A percentile compares a stretch with the other conserved stretches of the same genome.
phyloP scores from a whole-genome alignment of 2,329 filamentous ascomycete species.

The Fusarium sp. region DNA sequence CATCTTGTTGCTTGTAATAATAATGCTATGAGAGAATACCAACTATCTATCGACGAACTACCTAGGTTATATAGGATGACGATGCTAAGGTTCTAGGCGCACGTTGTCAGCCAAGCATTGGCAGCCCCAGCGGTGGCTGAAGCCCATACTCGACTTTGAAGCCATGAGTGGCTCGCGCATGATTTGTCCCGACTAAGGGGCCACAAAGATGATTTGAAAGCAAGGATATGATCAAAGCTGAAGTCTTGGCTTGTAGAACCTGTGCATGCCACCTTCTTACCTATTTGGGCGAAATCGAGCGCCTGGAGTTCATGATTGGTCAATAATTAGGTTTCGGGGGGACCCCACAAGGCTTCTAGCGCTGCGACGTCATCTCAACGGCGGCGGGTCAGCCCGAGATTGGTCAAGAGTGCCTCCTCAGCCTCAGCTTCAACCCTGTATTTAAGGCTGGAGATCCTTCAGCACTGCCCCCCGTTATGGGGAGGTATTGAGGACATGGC shows the following conservation, averaged over 20 bases:
- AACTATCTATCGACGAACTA: not conserved
- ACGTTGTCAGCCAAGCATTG: not conserved
- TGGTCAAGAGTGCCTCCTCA: not conserved
- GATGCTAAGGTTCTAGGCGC: not conserved
- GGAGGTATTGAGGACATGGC: not conserved
- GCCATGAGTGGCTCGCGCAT: not conserved
- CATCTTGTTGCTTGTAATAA: constrained; percentile 7
- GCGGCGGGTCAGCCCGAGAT: not conserved
- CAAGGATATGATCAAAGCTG: not conserved
- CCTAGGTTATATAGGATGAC: not conserved
- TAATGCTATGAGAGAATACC: not conserved
- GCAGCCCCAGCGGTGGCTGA: not conserved
- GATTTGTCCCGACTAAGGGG: not conserved
- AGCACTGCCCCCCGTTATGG: not conserved
- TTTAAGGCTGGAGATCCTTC: not conserved
- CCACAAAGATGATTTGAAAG: not conserved
- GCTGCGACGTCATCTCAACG: not conserved
- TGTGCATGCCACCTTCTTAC: not conserved
- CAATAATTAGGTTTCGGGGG: not conserved
- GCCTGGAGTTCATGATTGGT: not conserved
- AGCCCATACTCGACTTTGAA: not conserved
- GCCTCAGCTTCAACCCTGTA: not conserved
- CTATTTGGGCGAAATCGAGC: not conserved
- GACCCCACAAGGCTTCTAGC: not conserved
- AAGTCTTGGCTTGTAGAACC: not conserved